Conservation (phyloP, 495 filamentous ascomycete genomes). For the Beverwykella pulmonaria region DNA sequence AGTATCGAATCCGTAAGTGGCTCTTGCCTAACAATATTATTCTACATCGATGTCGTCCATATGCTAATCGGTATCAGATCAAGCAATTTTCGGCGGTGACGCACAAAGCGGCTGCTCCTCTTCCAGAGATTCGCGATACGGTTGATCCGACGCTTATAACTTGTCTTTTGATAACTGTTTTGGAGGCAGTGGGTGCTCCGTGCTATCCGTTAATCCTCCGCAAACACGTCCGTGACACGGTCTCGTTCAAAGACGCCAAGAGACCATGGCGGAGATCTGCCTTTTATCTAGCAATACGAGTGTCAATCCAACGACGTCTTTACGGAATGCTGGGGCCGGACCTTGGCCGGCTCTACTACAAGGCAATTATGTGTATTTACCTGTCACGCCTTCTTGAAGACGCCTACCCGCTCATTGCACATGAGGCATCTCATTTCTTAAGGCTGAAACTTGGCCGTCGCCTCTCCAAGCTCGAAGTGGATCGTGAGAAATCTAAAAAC, state of each 20-base stretch:
- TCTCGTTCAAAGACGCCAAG: constrained; percentile 45
- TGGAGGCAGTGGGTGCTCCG: constrained; percentile 55
- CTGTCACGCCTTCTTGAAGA: constrained; percentile 52
- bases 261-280: constrained; percentile 62
- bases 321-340: constrained; percentile 51
- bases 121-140: constrained; percentile 60
- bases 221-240: constrained; percentile 63
- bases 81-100: constrained; percentile 55
- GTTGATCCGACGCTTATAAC: constrained; percentile 57
- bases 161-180: constrained; percentile 58
- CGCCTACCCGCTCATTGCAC: constrained; percentile 33
- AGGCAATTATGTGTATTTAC: constrained; percentile 56
- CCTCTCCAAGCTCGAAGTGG: constrained; percentile 59
- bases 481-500: constrained; percentile 31
- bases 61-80: too few species aligned
- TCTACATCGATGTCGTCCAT: too few species aligned
- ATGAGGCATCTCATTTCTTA: constrained; percentile 47
- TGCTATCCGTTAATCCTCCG: constrained; percentile 45
- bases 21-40: too few species aligned
- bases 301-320: constrained; percentile 55
- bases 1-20: too few species aligned
- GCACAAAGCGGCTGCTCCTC: constrained; percentile 50
- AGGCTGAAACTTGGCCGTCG: constrained; percentile 64
- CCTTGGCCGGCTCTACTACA: constrained; percentile 58
- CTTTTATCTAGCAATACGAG: constrained; percentile 62